phyloP scores from a whole-genome alignment of 2,329 filamentous ascomycete genomes.

The Penicillium sp. region DNA sequence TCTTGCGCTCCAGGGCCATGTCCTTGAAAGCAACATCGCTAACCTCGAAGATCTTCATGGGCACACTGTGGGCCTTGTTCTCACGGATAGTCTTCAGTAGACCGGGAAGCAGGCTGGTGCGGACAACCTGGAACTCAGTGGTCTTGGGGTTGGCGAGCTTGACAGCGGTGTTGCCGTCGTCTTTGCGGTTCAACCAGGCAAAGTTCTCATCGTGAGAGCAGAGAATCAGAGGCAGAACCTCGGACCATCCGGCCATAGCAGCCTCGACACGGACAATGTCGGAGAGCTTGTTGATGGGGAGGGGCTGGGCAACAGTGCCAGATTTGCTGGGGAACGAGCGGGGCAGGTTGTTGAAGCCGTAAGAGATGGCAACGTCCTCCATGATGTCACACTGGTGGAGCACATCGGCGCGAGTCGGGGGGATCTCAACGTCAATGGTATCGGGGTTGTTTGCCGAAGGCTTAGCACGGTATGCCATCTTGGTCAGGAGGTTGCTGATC shows the following conservation, averaged over 20 bases:
- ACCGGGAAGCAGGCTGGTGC: constrained; percentile 82
- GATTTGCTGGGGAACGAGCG: constrained; percentile 84
- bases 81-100: constrained; percentile 91
- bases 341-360: constrained; percentile 95
- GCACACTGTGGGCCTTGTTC: constrained; percentile 85
- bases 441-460: constrained; percentile 72
- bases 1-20: constrained; percentile 75
- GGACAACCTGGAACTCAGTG: constrained; percentile 88
- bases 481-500: constrained; percentile 78
- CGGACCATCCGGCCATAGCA: constrained; percentile 93
- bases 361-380: constrained; percentile 96
- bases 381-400: constrained; percentile 97
- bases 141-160: constrained; percentile 92
- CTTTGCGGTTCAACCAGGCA: constrained; percentile 85
- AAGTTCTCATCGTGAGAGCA: constrained; percentile 99
- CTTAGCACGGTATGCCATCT: constrained; percentile 84
- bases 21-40: constrained; percentile 94
- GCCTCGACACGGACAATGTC: constrained; percentile 89
- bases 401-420: constrained; percentile 88
- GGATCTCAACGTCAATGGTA: constrained; percentile 79
- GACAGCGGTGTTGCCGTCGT: constrained; percentile 81
- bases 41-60: constrained; percentile 90
- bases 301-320: constrained; percentile 80
- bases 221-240: constrained; percentile 93
- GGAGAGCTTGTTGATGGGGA: constrained; percentile 89